These are phyloP conservation scores for Pichia sp. DNA, from an alignment of 1,139 yeast genomes.

Conservation along the genomic window DNA sequence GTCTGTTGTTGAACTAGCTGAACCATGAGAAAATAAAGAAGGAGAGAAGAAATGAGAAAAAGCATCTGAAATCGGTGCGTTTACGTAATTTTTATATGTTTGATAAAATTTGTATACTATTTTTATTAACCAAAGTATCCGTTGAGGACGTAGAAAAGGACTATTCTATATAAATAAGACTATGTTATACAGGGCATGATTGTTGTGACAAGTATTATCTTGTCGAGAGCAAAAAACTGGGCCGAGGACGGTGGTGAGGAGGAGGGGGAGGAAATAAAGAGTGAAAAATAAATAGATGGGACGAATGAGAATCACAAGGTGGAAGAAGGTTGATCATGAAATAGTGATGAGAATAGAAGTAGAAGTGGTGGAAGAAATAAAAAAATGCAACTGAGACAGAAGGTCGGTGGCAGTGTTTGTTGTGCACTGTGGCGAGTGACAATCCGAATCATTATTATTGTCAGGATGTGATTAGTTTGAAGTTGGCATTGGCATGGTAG, in stretches of 20 bases:
- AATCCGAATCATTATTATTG: neutral
- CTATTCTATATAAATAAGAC: constrained; percentile 14
- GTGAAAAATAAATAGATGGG: neutral
- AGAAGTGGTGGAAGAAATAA: neutral
- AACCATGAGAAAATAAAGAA: neutral
- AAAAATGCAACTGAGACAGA: neutral
- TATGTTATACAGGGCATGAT: constrained; percentile 8
- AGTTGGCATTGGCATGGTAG: neutral
- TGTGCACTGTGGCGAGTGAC: neutral
- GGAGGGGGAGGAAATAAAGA: neutral
- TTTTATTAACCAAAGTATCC: constrained; percentile 14
- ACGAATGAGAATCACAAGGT: neutral
- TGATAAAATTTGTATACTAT: neutral
- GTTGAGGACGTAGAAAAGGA: constrained; percentile 21
- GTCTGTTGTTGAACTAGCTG: too few relatives aligned
- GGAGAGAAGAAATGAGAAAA: neutral
- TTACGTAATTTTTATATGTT: constrained; percentile 1
- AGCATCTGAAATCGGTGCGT: neutral
- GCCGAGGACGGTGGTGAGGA: neutral
- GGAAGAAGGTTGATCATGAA: neutral
- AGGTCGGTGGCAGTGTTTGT: neutral
- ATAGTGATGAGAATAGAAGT: neutral
- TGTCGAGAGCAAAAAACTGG: constrained; percentile 1
- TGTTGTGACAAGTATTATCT: neutral
- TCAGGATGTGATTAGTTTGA: neutral